Base-by-base conservation (phyloP, 441 rosid genomes). In the Isatis lusitanica region DNA sequence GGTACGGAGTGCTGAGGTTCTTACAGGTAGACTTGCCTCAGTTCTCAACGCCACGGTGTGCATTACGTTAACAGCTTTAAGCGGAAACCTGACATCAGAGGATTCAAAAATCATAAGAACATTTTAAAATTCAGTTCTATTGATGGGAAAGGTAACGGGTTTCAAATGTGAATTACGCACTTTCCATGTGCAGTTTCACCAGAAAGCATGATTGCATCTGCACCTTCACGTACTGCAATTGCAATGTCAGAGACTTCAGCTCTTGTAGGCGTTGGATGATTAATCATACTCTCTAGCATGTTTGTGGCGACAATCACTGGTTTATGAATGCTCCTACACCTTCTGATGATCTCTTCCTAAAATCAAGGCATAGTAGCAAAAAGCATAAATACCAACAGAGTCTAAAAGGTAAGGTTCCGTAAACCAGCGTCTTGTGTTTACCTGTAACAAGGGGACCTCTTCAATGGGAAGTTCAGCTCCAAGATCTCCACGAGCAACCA, bases 401-500 rank as follows among this genome's bases (percentile, higher is more conserved):
- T 36, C 48, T n/a, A 33, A 0, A 33, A 0, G 6, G 53, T 4
- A 30, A 7, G n/a, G 47, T 57, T 42, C 42, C 11, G 12, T 35
- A 35, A 52, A 60, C 50, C 2, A 33, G 24, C 3, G 53, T 60
- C 46, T 30, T 26, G 52, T 5, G 10, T 17, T 58, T 82, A 94
- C 98, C 92, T 94, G 98, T 87, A 94, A 84, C 64, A 94, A 59
- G 8, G 98, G 97, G 56, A 94, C 97, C 61, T 94, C 98, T 80
- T 94, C 98, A 50, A 94, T 86, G 78, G 98, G 98, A 84, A 94
- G 98, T 82, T 94, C 98, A 79, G 97, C 97, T 62, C 98, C 97
- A 75, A 94, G 95, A 83, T 94, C 97, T 83, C 97, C 98, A 76
- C 98, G 97, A 71, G 98, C 98, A 85, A 94, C 98, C 97, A 94